Evolutionary conservation across 176 grass and related monocot genomes (phyloP), one percentile per base, ranked within the genome.

Genomic region (Oryza glumipatula): DNA sequence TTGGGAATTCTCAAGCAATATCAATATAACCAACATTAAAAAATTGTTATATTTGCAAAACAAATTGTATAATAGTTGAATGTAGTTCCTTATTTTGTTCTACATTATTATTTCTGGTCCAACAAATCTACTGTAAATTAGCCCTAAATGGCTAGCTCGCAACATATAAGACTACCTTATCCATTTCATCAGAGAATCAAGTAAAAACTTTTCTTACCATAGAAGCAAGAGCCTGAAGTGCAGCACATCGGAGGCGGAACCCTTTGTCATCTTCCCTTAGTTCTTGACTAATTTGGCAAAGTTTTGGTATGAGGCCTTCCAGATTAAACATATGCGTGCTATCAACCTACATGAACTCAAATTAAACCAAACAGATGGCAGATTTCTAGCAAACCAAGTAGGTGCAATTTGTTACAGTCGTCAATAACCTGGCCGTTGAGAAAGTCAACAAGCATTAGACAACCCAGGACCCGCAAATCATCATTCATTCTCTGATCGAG

Each of bases 251-350:
- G 60, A 96, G 86, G 49, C 73, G 67, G 22, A 99, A 78, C 68
- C 83, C 93, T 82, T 83, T 87, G 64, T 92, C 82, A 92, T 93
- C 91, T 88, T 88, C 87, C 82, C 90, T 92, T 80, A 84, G 78
- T 70, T 91, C 80, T 80, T 91, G 88, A 86, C 88, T 90, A 86
- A 99, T 89, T 84, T 92, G 82, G 83, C 96, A 99, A 87, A 99
- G 91, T 76, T 94, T 99, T 67, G 96, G 88, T 81, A 94, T 94
- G 7, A 99, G 74, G 33, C 96, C 91, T 94, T 99, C 96, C 73
- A 99, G 70, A 77, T 90, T 94, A 86, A 92, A 96, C 96, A 99
- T 99, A 79, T 99, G 93, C 47, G 96, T 90, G 64, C 90, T 94
- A 39, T 94, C 92, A 83, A 96, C 96, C 96, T 99, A 91, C n/a